Conservation (phyloP, 768 basidiomycete genomes). For the Calocybe indica region DNA sequence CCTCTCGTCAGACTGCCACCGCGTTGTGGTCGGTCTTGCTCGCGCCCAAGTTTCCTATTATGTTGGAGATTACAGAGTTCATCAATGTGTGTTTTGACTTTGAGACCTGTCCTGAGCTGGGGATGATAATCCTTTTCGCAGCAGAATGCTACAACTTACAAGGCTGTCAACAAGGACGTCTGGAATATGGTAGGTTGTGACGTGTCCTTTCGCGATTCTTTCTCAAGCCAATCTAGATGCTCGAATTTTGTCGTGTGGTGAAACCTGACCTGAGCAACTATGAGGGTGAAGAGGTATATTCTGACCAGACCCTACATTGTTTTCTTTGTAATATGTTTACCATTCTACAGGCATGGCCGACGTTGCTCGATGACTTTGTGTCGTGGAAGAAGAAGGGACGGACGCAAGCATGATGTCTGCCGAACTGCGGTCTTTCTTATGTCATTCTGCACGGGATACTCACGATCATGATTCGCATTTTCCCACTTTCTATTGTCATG, state of each 20-base stretch:
- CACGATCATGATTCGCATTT: too few species aligned
- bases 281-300: slow-evolving; percentile 68
- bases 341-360: slow-evolving; percentile 67
- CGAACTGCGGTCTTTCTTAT: too few species aligned
- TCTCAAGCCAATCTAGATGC: slow-evolving; percentile 31
- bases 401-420: too few species aligned
- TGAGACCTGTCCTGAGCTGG: slow-evolving; percentile 1
- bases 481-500: too few species aligned
- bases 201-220: neutral
- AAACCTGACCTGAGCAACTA: slow-evolving; percentile 57
- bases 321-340: neutral
- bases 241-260: slow-evolving; percentile 69
- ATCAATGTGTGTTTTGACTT: slow-evolving; percentile 42
- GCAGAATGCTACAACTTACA: slow-evolving; percentile 52
- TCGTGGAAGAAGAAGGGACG: slow-evolving; percentile 45
- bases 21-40: slow-evolving; percentile 77
- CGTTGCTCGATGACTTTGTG: slow-evolving; percentile 75
- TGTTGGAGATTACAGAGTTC: slow-evolving; percentile 59
- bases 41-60: slow-evolving; percentile 58
- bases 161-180: slow-evolving; percentile 77
- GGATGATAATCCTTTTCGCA: slow-evolving; percentile 19
- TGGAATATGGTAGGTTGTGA: slow-evolving; percentile 68
- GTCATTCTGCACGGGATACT: too few species aligned
- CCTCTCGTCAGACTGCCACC: slow-evolving; percentile 46
- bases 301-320: neutral